Percentiles rank a stretch among this genome's conserved stretches.
Conservation (phyloP, 371 early-diverging fungal species). For the Thermomucor indicae-seudaticae region DNA sequence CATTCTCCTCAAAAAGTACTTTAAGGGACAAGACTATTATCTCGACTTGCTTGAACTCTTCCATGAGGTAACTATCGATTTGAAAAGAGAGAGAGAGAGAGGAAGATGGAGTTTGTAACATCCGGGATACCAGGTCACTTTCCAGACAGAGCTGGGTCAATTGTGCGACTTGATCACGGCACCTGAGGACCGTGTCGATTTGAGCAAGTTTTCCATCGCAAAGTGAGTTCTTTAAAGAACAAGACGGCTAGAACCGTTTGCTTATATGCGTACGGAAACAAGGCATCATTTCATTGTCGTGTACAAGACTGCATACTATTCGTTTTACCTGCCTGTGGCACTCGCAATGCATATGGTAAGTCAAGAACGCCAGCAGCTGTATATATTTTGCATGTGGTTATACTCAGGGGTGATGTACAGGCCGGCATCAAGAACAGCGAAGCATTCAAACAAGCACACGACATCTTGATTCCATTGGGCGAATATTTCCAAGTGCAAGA, state of each 20-base stretch:
- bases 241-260: neutral
- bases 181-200: constrained; percentile 90
- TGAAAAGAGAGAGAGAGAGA: neutral
- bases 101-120: neutral
- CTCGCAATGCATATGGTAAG: constrained; percentile 84
- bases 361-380: neutral
- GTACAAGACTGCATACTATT: constrained; percentile 98
- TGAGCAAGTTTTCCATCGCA: constrained; percentile 82
- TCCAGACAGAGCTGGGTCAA: constrained; percentile 97
- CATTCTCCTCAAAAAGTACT: constrained; percentile 88
- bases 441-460: constrained; percentile 77
- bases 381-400: neutral
- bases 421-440: constrained; percentile 72
- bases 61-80: constrained; percentile 66
- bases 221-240: constrained; percentile 50
- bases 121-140: constrained; percentile 80
- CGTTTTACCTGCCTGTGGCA: constrained; percentile 97
- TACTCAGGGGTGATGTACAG: constrained; percentile 25
- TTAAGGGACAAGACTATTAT: constrained; percentile 78
- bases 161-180: constrained; percentile 95
- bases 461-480: constrained; percentile 89
- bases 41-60: constrained; percentile 87
- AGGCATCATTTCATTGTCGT: constrained; percentile 90
- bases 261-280: neutral
- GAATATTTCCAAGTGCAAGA: constrained; percentile 98